phyloP scores from a whole-genome alignment of 1,284 basidiomycete genomes.

The Garcileccinum viscosum region DNA sequence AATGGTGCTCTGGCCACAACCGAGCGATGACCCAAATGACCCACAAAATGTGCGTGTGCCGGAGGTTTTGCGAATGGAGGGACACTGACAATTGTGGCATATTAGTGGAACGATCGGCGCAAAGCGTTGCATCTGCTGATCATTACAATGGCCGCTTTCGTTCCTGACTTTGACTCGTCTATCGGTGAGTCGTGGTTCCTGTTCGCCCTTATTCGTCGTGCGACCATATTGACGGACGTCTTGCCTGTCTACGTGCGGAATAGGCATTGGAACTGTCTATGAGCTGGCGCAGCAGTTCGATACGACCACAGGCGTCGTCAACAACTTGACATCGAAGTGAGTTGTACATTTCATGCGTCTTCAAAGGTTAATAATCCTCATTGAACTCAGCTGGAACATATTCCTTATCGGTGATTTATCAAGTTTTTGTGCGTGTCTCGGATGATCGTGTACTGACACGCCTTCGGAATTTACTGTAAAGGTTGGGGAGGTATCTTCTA shows the following conservation, averaged over 20 bases:
- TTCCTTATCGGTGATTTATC: conserved; percentile 52
- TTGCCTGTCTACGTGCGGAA: not conserved
- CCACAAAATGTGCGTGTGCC: conserved; percentile 55
- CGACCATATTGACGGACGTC: not conserved
- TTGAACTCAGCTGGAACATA: conserved; percentile 56
- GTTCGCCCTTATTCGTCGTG: not conserved
- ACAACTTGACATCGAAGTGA: conserved; percentile 61
- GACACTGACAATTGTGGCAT: not conserved
- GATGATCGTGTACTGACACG: conserved; percentile 6
- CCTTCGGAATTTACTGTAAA: conserved; percentile 18
- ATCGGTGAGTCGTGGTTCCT: conserved; percentile 42
- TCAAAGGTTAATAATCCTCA: not conserved
- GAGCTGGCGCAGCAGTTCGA: conserved; percentile 54
- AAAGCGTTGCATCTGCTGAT: conserved; percentile 56
- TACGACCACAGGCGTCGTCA: conserved; percentile 60
- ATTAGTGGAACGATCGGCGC: conserved; percentile 49
- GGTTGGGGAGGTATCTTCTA: conserved; percentile 63
- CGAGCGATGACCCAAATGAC: conserved; percentile 56
- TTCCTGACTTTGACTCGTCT: conserved; percentile 61
- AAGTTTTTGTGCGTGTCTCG: not conserved
- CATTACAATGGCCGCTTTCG: conserved; percentile 56
- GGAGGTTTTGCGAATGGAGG: not conserved
- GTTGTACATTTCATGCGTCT: conserved; percentile 7
- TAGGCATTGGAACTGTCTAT: conserved; percentile 60
- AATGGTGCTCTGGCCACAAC: conserved; percentile 63